A percentile compares a stretch with the other conserved stretches of the same genome.
These are phyloP conservation scores for Liriodendron chinense DNA, from an alignment of 164 flowering plant species.

Conservation along the genomic window DNA sequence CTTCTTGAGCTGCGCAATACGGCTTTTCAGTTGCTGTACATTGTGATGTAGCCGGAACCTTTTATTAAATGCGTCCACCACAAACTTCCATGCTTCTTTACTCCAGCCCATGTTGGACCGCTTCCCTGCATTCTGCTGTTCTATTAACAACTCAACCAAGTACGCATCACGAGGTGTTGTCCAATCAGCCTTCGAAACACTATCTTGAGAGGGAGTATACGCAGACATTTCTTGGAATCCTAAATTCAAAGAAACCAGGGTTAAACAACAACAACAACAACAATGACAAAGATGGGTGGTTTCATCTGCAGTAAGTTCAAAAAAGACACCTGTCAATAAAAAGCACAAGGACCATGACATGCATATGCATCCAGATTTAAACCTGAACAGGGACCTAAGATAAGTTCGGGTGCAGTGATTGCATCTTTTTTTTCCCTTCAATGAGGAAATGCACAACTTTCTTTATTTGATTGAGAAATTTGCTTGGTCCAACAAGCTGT, in stretches of 20 bases:
- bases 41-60: neutral
- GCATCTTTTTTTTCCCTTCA: no score
- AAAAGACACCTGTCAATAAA: no score
- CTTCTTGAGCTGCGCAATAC: neutral
- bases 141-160: slow-evolving; percentile 2
- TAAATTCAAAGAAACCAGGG: neutral
- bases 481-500: no score
- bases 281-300: no score
- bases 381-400: no score
- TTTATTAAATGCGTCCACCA: neutral
- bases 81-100: neutral
- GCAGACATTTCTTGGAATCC: neutral
- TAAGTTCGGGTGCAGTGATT: no score
- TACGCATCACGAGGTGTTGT: neutral
- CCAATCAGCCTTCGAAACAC: neutral
- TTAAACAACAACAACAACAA: no score
- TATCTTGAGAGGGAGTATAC: neutral
- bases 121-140: slow-evolving; percentile 1
- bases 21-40: slow-evolving; percentile 2
- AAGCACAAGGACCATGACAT: no score
- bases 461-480: no score
- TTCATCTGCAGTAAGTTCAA: no score
- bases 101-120: neutral
- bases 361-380: no score
- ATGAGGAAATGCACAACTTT: no score